Conservation (phyloP, 2,329 filamentous ascomycete species). For the Ophiostoma angusticollis region DNA sequence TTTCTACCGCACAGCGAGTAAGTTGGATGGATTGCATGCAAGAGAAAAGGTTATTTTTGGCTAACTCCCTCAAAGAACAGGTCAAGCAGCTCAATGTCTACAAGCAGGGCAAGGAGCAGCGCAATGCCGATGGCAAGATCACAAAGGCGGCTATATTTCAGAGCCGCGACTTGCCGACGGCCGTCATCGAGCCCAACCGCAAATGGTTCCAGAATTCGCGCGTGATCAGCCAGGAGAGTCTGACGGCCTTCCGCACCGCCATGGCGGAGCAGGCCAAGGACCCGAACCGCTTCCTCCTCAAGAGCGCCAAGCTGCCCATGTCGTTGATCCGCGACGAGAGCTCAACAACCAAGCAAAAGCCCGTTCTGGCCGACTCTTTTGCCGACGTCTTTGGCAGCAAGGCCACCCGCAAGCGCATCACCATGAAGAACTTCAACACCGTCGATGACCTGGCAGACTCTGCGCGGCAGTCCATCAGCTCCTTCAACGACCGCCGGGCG, state of each 20-base stretch:
- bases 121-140: slow-evolving; percentile 74
- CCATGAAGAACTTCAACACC: slow-evolving; percentile 50
- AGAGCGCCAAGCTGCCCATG: slow-evolving; percentile 95
- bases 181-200: slow-evolving; percentile 86
- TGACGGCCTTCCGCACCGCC: slow-evolving; percentile 63
- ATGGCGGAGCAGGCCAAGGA: slow-evolving; percentile 84
- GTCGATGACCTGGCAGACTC: slow-evolving; percentile 70
- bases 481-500: slow-evolving; percentile 58
- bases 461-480: slow-evolving; percentile 67
- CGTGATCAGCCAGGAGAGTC: slow-evolving; percentile 70
- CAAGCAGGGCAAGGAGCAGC: slow-evolving; percentile 72
- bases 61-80: slow-evolving; percentile 8
- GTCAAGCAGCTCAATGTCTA: slow-evolving; percentile 47
- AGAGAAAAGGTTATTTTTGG: too few species aligned
- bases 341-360: slow-evolving; percentile 49
- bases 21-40: not conserved
- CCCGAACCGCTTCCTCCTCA: slow-evolving; percentile 87
- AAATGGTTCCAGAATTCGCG: slow-evolving; percentile 97
- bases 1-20: slow-evolving; percentile 58
- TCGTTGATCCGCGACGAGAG: slow-evolving; percentile 74
- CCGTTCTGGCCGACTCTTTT: slow-evolving; percentile 38
- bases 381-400: slow-evolving; percentile 86
- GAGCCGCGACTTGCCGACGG: slow-evolving; percentile 65
- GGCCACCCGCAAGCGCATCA: slow-evolving; percentile 82
- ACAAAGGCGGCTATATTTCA: slow-evolving; percentile 46